phyloP scores from a whole-genome alignment of 169 alveolate species.

The Eimeria sp. region DNA sequence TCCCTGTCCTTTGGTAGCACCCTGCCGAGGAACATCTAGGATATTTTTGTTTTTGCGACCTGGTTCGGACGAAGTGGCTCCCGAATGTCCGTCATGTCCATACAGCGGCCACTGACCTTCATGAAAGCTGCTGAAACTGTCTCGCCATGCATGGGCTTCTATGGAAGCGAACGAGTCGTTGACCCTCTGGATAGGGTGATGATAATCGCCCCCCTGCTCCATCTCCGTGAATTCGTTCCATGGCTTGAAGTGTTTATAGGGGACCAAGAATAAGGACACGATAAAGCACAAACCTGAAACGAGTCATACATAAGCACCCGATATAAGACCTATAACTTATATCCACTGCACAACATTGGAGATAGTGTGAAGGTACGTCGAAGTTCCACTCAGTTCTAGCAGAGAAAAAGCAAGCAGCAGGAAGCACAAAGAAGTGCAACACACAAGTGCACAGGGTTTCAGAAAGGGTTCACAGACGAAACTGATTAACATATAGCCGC shows the following conservation, averaged over 20 bases:
- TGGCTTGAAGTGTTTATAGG: conserved; percentile 76
- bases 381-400: not conserved
- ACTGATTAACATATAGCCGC: not conserved
- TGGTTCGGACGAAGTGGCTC: conserved; percentile 44
- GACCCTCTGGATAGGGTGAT: conserved; percentile 75
- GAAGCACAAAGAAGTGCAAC: not conserved
- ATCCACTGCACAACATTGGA: not conserved
- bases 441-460: not conserved
- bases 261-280: conserved; percentile 52
- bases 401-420: not conserved
- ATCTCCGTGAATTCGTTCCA: conserved; percentile 79
- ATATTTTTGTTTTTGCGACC: conserved; percentile 1
- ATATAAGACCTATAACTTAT: not conserved
- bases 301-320: not conserved
- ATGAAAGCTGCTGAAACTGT: conserved; percentile 81
- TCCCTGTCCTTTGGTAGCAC: conserved; percentile 19
- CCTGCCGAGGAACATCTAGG: conserved; percentile 65
- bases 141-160: conserved; percentile 83
- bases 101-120: conserved; percentile 77
- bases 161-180: conserved; percentile 80
- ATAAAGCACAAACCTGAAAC: conserved; percentile 70
- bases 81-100: conserved; percentile 56
- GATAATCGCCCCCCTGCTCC: conserved; percentile 61
- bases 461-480: not conserved
- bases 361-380: not conserved